Evolutionary conservation across 2,329 filamentous ascomycete genomes (phyloP).

Genomic region (Penicillium sclerotiorum): DNA sequence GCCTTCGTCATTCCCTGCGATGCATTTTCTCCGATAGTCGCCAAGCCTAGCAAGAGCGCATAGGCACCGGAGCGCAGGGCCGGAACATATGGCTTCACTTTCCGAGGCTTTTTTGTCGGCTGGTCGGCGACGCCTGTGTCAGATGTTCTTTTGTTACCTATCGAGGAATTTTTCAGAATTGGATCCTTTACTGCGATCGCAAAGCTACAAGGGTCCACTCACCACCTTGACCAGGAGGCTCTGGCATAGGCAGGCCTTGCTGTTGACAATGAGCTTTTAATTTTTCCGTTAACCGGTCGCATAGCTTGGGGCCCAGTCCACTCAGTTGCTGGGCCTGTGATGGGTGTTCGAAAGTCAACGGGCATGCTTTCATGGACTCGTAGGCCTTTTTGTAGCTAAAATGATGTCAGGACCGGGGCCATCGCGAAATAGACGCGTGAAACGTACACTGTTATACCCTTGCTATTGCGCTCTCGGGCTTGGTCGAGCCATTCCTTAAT

Average conservation of each 20-base stretch:
- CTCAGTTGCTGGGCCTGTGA: slow-evolving; percentile 72
- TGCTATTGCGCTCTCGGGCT: slow-evolving; percentile 69
- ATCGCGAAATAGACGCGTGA: slow-evolving; percentile 2
- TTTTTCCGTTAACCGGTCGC: slow-evolving; percentile 66
- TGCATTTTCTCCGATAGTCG: slow-evolving; percentile 59
- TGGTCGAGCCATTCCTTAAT: slow-evolving; percentile 76
- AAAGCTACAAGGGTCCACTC: neutral
- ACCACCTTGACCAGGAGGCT: slow-evolving; percentile 53
- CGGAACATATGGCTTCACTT: slow-evolving; percentile 70
- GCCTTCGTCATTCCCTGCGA: slow-evolving; percentile 65
- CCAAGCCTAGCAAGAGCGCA: slow-evolving; percentile 69
- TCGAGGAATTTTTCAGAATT: neutral
- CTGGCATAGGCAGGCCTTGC: slow-evolving; percentile 70
- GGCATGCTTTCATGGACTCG: slow-evolving; percentile 74
- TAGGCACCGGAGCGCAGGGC: slow-evolving; percentile 73
- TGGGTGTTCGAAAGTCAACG: slow-evolving; percentile 70
- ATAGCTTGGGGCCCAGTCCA: slow-evolving; percentile 73
- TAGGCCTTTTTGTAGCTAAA: slow-evolving; percentile 74
- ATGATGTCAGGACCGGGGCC: slow-evolving; percentile 9
- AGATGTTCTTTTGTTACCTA: slow-evolving; percentile 34
- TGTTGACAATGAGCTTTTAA: slow-evolving; percentile 61
- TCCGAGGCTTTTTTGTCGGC: slow-evolving; percentile 58
- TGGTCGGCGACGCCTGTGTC: slow-evolving; percentile 36
- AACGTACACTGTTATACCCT: slow-evolving; percentile 60
- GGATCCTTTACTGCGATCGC: no score